Evolutionary conservation across 768 basidiomycete genomes (phyloP), one percentile per base, ranked within the genome.

Genomic region (Pleurotus tuoliensis): DNA sequence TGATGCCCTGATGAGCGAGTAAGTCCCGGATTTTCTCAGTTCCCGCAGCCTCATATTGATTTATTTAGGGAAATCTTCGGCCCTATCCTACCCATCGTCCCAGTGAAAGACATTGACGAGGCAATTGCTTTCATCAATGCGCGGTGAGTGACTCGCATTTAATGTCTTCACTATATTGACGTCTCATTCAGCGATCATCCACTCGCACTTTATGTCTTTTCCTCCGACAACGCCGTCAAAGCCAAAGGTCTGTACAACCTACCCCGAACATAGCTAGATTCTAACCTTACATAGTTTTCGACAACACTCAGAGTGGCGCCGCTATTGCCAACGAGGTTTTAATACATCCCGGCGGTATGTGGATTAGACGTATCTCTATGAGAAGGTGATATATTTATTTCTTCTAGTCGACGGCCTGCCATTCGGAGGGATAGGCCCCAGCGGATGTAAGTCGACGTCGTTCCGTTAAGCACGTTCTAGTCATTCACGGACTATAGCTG

Each of bases 1-100:
- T 54, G 92, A 94, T 69, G 78, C 86, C 0, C 69, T 93, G 59
- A 89, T 94, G 88, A 76, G 77, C 65, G 86, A 89, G 89, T 88
- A 62, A 49, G 86, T 75, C 1, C 22, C 57, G 2, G 15, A 45
- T 51, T 6, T 18, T 12, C 57, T 41, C 3, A 1, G 30, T 16
- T 59, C 3, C 3, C n/a, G 15, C 18, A 48, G 30, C 30, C 30
- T 34, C 30, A 18, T 38, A 25, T 27, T 18, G 41, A 55, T 37
- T 15, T 45, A 0, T 43, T 0, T 59, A 92, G 90, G 58, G 93
- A 94, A 64, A 77, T 94, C 43, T 94, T 95, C 62, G 93, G 92
- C 0, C 92, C 93, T 6, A 61, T 95, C 8, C 71, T 95, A 20
- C 87, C 90, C 3, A 76, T 95, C 40, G 72, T 94, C 0, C 80